Base-by-base conservation (phyloP, 257 asterid genomes). In the Eustoma russellianum region DNA sequence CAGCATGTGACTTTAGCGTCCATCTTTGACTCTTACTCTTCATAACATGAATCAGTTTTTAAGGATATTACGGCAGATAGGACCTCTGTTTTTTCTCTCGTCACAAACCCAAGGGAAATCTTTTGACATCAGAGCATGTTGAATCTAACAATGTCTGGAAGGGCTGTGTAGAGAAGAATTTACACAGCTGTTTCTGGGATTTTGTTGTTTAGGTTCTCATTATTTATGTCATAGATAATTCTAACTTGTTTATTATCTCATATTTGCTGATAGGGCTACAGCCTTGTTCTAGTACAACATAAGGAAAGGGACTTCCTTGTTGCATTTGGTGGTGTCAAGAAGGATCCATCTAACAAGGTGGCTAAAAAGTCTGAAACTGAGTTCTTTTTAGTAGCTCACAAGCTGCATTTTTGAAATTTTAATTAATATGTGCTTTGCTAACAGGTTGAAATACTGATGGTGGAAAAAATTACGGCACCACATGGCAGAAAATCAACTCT, bases 241-340 rank as follows among this genome's bases (percentile, higher is more conserved):
- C 8, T 15, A 17, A 10, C 11, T 46, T 46, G 19, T 19, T 40
- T 12, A 5, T 17, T 49, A 19, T 34, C 12, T 15, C 10, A 16
- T 10, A n/a, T 49, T 44, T 13, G 16, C 45, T 17, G 43, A 34
- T 86, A 92, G 98, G 98, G 97, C 53, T 92, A 88, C 64, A 92
- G 98, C 73, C 94, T 92, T 3, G 94, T 83, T 48, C 93, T 80
- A 50, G 92, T 85, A 75, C 98, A 85, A 66, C 95, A 85, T 50
- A 85, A 80, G 62, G 97, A 92, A 71, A 81, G 85, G 70, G 94
- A 88, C 76, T 85, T 82, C 71, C 96, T 92, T 64, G 94, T 88
- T 63, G 94, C 95, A 66, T 92, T 92, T 74, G 98, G 98, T 63
- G 98, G 98, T 50, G 67, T 74, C 70, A 92, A 79, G 83, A 92